phyloP scores from a whole-genome alignment of 148 eudicot species.

The Mesembryanthemum crystallinum region DNA sequence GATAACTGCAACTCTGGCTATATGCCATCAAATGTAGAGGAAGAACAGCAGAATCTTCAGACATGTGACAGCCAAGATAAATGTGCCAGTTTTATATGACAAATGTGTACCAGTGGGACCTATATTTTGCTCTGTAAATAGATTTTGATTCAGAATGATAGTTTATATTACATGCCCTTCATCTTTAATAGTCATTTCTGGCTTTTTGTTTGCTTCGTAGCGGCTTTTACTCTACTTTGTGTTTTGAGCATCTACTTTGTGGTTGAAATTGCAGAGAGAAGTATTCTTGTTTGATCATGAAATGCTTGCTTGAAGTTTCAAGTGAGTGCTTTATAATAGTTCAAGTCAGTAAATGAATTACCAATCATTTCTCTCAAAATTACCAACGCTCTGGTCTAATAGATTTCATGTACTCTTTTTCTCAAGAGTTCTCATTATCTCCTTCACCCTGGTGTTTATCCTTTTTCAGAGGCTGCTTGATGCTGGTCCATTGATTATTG shows the following conservation, averaged over 20 bases:
- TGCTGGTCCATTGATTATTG: neutral
- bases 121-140: constrained; percentile 18
- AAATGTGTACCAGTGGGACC: neutral
- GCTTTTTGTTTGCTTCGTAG: constrained; percentile 24
- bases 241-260: constrained; percentile 2
- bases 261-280: neutral
- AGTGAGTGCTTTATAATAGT: neutral
- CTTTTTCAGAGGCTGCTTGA: neutral
- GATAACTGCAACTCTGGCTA: constrained; percentile 23
- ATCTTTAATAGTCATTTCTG: neutral
- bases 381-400: neutral
- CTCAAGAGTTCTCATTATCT: neutral
- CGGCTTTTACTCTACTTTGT: constrained; percentile 14
- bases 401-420: neutral
- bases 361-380: neutral
- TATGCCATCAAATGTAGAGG: constrained; percentile 25
- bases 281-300: neutral
- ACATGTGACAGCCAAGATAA: constrained; percentile 15
- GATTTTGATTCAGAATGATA: neutral
- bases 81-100: constrained; percentile 38
- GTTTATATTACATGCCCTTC: neutral
- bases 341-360: neutral
- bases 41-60: constrained; percentile 15
- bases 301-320: neutral
- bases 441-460: too few species aligned